These are phyloP conservation scores for Lobosporangium transversale DNA, from an alignment of 192 early-diverging fungal genomes.

Conservation along the genomic window DNA sequence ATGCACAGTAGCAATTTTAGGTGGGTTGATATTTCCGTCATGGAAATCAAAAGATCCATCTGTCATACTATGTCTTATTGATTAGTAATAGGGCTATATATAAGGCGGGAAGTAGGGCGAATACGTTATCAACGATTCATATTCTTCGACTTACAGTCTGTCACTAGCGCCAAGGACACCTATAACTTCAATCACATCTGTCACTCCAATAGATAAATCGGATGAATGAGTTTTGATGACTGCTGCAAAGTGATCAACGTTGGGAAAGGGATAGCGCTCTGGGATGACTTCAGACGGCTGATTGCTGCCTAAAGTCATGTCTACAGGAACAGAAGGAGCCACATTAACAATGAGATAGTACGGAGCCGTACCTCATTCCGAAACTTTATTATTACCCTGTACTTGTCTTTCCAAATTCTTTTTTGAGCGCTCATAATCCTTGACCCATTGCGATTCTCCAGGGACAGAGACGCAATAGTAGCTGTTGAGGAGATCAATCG, in stretches of 20 bases:
- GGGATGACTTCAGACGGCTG: conserved; percentile 19
- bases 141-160: conserved; percentile 18
- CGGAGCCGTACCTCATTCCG: no score
- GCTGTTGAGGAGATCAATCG: conserved; percentile 70
- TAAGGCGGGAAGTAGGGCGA: not conserved
- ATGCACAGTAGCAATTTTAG: conserved; percentile 58
- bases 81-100: not conserved
- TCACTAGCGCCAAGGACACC: conserved; percentile 59
- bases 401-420: no score
- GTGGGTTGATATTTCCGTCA: conserved; percentile 26
- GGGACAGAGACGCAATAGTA: conserved; percentile 80
- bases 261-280: conserved; percentile 70
- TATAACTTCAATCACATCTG: conserved; percentile 72
- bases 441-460: conserved; percentile 73
- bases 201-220: conserved; percentile 60
- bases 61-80: conserved; percentile 6
- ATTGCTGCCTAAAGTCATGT: conserved; percentile 6
- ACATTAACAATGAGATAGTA: no score
- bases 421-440: conserved; percentile 24
- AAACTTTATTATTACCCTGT: no score
- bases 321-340: conserved; percentile 9
- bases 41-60: conserved; percentile 47
- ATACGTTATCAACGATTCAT: not conserved
- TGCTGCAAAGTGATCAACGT: conserved; percentile 63
- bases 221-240: conserved; percentile 73